These are phyloP conservation scores for Trichomonascaceae sp. DNA, from an alignment of 1,139 yeast genomes.

Conservation along the genomic window DNA sequence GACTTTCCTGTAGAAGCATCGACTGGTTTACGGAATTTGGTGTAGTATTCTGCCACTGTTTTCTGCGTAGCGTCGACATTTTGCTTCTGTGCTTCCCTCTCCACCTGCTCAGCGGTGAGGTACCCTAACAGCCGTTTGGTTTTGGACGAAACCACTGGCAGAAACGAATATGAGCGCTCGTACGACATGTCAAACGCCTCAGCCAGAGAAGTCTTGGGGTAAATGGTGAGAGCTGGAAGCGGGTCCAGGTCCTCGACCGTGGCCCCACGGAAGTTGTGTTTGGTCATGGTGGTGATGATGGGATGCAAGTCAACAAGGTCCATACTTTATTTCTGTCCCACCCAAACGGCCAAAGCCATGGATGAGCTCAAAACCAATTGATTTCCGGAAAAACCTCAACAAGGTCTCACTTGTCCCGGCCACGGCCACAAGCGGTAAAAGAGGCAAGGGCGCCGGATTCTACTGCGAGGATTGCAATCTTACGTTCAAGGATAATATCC, in stretches of 20 bases:
- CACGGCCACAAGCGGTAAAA: constrained; percentile 31
- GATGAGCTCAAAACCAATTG: too few relatives aligned
- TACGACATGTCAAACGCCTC: constrained; percentile 36
- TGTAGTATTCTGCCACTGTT: constrained; percentile 22
- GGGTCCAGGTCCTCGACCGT: constrained; percentile 52
- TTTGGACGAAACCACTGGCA: constrained; percentile 43
- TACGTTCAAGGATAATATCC: constrained; percentile 69
- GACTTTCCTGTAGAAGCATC: constrained; percentile 5
- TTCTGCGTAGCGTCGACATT: constrained; percentile 23
- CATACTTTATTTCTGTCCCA: not conserved
- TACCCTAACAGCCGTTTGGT: constrained; percentile 43
- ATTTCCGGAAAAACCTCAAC: constrained; percentile 32
- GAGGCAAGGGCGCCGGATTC: constrained; percentile 68
- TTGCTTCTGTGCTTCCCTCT: constrained; percentile 27
- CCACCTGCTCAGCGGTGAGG: constrained; percentile 37
- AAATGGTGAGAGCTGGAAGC: constrained; percentile 46
- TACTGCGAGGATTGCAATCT: constrained; percentile 68
- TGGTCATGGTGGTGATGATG: not conserved
- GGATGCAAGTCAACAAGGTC: too few relatives aligned
- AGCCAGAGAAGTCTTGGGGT: constrained; percentile 37
- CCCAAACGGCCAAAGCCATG: not conserved
- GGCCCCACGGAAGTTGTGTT: constrained; percentile 24
- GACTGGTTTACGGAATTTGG: constrained; percentile 17
- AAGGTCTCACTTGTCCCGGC: constrained; percentile 33
- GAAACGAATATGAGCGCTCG: constrained; percentile 43